Evolutionary conservation across 805 yeast genomes (phyloP).

Genomic region (Sugiyamaella americana): DNA sequence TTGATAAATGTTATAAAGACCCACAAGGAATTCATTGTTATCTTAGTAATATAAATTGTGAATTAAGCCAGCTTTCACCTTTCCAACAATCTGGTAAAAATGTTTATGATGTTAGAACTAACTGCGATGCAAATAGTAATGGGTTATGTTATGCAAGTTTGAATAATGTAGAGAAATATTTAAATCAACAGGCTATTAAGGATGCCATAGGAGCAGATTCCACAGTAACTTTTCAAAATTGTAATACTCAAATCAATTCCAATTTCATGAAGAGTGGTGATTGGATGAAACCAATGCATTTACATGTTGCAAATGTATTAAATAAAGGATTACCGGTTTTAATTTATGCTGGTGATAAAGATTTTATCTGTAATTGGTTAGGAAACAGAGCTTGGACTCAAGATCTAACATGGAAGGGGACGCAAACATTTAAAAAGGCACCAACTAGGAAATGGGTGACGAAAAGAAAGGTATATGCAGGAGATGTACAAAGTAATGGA

Average conservation of each 20-base stretch:
- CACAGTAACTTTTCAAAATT: conserved; percentile 50
- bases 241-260: conserved; percentile 68
- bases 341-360: conserved; percentile 92
- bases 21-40: conserved; percentile 55
- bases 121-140: conserved; percentile 48
- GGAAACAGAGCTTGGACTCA: conserved; percentile 84
- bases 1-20: conserved; percentile 59
- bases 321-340: conserved; percentile 70
- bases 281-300: conserved; percentile 60
- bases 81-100: conserved; percentile 54
- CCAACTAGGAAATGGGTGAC: conserved; percentile 36
- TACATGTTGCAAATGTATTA: conserved; percentile 50
- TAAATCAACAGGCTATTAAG: conserved; percentile 50
- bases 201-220: conserved; percentile 51
- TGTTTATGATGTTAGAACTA: conserved; percentile 56
- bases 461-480: conserved; percentile 38
- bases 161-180: conserved; percentile 45
- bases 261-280: conserved; percentile 59
- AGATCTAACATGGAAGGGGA: conserved; percentile 57
- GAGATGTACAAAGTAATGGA: conserved; percentile 63
- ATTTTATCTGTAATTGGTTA: conserved; percentile 87
- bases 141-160: conserved; percentile 50
- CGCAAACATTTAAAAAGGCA: conserved; percentile 41
- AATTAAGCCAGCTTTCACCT: conserved; percentile 56
- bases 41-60: conserved; percentile 70